Evolutionary conservation across 345 rosid genomes (phyloP), one percentile per base, ranked within the genome.

Genomic region (Trapa incisa): DNA sequence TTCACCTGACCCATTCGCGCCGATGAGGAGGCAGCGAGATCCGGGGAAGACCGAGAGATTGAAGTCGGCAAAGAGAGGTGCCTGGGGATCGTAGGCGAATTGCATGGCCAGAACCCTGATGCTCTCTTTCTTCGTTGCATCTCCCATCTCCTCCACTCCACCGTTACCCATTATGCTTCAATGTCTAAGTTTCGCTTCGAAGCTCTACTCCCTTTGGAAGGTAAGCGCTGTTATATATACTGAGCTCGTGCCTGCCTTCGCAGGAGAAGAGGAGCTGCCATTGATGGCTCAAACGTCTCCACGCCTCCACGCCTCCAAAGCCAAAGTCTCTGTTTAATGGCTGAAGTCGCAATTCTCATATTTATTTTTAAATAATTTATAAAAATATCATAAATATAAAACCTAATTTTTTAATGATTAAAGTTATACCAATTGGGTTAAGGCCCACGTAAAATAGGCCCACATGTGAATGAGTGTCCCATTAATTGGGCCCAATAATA

Each of bases 1-100:
- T 33, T 64, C 36, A 92, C 98, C 98, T 67, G 98, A 89, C 76
- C 96, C 98, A 54, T 89, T 92, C 72, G 96, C 93, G 70, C 98
- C 98, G 65, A 89, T 86, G 35, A 92, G 89, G 72, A 89, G 96
- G 79, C 96, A 89, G 50, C 96, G 93, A 75, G 96, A 85, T 72
- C 96, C 96, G 11, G 86, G 86, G 32, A 86, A 43, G 36, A 88
- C 76, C 43, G 81, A 67, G 76, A 92, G 85, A 54, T 68, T 70
- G 87, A 92, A 89, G 65, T 86, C 85, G 74, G 73, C 78, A 84
- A 92, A 89, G 58, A 92, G 76, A 39, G 93, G 91, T 70, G 80
- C 61, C 4, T 85, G 82, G 16, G 60, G 70, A 37, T 88, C 87
- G 80, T 92, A 92, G 15, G 81, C 75, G 66, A 85, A 92, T 58